Percentiles rank a stretch among this genome's conserved stretches.
phyloP scores from a whole-genome alignment of 2,329 filamentous ascomycete species.

The Fusarium buxicola region DNA sequence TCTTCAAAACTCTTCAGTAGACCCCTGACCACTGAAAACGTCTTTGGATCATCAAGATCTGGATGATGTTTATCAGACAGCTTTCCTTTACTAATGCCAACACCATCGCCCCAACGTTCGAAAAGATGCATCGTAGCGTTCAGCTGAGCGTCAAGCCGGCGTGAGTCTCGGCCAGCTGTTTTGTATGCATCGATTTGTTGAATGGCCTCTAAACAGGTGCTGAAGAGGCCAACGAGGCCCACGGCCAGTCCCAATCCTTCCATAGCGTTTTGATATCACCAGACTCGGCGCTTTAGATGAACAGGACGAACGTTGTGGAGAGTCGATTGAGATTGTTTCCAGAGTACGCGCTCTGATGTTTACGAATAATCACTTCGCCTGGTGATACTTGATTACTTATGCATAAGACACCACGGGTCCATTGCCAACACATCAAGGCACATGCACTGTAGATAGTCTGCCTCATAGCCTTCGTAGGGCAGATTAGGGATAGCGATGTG shows the following conservation, averaged over 20 bases:
- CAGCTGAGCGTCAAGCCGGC: neutral
- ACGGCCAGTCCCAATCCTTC: neutral
- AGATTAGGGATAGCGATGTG: too few species aligned
- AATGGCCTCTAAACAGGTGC: neutral
- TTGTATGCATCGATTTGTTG: neutral
- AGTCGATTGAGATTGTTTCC: too few species aligned
- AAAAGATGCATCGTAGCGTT: neutral
- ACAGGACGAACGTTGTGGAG: too few species aligned
- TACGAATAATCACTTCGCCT: too few species aligned
- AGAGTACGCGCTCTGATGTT: too few species aligned
- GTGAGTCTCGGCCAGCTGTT: neutral
- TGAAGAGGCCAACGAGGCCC: constrained; percentile 2
- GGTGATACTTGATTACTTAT: too few species aligned
- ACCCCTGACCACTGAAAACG: fast-evolving
- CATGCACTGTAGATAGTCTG: too few species aligned
- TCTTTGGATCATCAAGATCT: neutral
- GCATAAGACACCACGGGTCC: too few species aligned
- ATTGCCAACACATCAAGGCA: too few species aligned
- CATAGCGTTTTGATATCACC: too few species aligned
- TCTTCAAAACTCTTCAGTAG: neutral
- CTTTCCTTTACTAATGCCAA: neutral
- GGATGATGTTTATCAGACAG: neutral
- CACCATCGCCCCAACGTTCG: neutral
- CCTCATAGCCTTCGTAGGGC: too few species aligned
- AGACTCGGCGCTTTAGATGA: too few species aligned